Evolutionary conservation across 306 rosid species (phyloP).

Genomic region (Canavalia gladiata): DNA sequence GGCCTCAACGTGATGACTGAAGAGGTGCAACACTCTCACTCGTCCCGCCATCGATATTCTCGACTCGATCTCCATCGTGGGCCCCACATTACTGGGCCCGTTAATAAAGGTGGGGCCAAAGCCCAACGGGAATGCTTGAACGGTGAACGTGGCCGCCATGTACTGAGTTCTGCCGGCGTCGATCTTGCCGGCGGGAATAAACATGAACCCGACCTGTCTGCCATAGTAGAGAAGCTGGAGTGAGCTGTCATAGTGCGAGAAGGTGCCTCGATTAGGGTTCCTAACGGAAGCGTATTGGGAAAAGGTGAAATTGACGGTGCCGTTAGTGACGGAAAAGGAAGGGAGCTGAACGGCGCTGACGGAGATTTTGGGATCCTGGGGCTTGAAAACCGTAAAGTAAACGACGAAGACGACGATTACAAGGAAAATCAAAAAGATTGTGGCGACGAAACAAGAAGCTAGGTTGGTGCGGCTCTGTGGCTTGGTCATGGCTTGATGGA

Average conservation of each 20-base stretch:
- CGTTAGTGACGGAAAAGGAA: conserved; percentile 71
- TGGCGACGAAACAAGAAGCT: conserved; percentile 88
- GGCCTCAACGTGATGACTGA: conserved; percentile 78
- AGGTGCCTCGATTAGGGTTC: conserved; percentile 83
- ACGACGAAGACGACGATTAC: conserved; percentile 65
- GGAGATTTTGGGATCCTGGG: conserved; percentile 75
- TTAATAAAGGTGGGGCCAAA: conserved; percentile 30
- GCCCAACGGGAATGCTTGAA: conserved; percentile 61
- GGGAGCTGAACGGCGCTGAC: conserved; percentile 85
- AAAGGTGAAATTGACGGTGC: conserved; percentile 80
- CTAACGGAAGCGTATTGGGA: conserved; percentile 81
- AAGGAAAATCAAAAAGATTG: conserved; percentile 72
- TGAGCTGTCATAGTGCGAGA: conserved; percentile 85
- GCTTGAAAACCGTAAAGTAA: conserved; percentile 85
- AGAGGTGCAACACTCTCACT: conserved; percentile 77
- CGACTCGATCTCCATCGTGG: conserved; percentile 77
- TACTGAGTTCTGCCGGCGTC: conserved; percentile 70
- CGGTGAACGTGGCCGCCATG: conserved; percentile 87
- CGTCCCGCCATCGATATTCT: conserved; percentile 77
- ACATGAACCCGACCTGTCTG: conserved; percentile 84
- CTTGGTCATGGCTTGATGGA: conserved; percentile 57
- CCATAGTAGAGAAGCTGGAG: conserved; percentile 88
- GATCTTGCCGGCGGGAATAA: conserved; percentile 89
- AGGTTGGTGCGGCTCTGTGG: conserved; percentile 79
- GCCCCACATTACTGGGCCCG: conserved; percentile 53